These are phyloP conservation scores for Neurospora sp. DNA, from an alignment of 495 filamentous ascomycete genomes.

Conservation along the genomic window DNA sequence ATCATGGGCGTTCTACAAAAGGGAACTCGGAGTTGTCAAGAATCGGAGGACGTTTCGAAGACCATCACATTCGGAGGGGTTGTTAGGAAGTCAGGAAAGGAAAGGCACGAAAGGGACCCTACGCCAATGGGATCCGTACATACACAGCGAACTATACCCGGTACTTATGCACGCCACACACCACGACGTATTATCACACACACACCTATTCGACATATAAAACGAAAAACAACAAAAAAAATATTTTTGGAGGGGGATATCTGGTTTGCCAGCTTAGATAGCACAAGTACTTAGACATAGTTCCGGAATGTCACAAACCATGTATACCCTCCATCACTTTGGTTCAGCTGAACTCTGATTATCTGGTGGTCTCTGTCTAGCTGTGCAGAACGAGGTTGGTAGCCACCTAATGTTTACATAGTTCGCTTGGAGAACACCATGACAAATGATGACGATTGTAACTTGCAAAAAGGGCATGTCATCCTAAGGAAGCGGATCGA, in stretches of 20 bases:
- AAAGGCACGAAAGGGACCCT: background rate
- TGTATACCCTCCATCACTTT: background rate
- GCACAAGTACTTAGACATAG: constrained; percentile 12
- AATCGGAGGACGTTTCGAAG: background rate
- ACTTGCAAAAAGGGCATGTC: background rate
- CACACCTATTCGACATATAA: background rate
- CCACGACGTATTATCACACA: background rate
- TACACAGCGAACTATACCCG: background rate
- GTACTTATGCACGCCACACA: background rate
- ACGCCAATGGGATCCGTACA: background rate
- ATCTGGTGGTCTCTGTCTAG: background rate
- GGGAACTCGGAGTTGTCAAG: background rate
- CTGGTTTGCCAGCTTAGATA: constrained; percentile 8
- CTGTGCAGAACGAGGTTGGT: background rate
- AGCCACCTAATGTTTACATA: too few species aligned
- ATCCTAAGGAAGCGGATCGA: background rate
- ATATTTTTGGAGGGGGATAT: constrained; percentile 10
- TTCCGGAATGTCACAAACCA: constrained; percentile 12
- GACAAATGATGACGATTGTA: background rate
- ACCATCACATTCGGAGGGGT: background rate
- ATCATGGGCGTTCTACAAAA: background rate
- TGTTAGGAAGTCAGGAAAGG: background rate
- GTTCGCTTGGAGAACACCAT: background rate
- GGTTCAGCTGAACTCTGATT: background rate
- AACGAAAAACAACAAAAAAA: constrained; percentile 7